A percentile compares a stretch with the other conserved stretches of the same genome.
These are phyloP conservation scores for Biancaea sappan DNA, from an alignment of 306 rosid species.

Conservation along the genomic window DNA sequence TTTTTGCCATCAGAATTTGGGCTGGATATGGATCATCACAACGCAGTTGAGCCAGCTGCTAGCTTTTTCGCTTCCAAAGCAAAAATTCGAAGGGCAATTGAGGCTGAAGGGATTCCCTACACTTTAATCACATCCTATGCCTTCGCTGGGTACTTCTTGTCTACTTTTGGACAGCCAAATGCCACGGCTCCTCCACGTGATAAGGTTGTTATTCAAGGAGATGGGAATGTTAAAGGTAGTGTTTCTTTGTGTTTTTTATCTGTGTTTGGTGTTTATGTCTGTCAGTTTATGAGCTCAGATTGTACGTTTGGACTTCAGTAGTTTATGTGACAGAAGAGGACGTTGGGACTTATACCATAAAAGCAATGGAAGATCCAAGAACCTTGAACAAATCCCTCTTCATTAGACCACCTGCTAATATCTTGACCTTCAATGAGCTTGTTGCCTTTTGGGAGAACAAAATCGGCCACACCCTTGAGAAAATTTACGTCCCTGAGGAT, in stretches of 20 bases:
- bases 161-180: constrained; percentile 35
- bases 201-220: constrained; percentile 46
- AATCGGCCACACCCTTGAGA: constrained; percentile 46
- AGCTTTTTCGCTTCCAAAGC: not conserved
- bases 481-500: constrained; percentile 40
- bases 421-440: constrained; percentile 42
- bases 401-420: constrained; percentile 42
- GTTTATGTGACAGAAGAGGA: constrained; percentile 46
- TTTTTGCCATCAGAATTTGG: constrained; percentile 59
- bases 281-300: not conserved
- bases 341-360: constrained; percentile 34
- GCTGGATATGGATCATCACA: constrained; percentile 42
- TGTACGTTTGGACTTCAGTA: constrained; percentile 20
- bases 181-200: constrained; percentile 45
- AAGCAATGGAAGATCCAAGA: constrained; percentile 10
- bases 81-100: constrained; percentile 27
- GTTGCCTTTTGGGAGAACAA: constrained; percentile 52
- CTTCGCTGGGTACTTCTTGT: constrained; percentile 19
- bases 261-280: not conserved
- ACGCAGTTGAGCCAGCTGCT: constrained; percentile 22
- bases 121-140: constrained; percentile 1
- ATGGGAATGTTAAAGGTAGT: constrained; percentile 52
- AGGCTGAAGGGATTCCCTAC: constrained; percentile 38
- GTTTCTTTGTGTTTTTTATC: not conserved
- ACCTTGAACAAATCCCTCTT: constrained; percentile 51